A percentile compares a stretch with the other conserved stretches of the same genome.
phyloP scores from a whole-genome alignment of 176 grass and related monocot species.

The Themeda triandra region DNA sequence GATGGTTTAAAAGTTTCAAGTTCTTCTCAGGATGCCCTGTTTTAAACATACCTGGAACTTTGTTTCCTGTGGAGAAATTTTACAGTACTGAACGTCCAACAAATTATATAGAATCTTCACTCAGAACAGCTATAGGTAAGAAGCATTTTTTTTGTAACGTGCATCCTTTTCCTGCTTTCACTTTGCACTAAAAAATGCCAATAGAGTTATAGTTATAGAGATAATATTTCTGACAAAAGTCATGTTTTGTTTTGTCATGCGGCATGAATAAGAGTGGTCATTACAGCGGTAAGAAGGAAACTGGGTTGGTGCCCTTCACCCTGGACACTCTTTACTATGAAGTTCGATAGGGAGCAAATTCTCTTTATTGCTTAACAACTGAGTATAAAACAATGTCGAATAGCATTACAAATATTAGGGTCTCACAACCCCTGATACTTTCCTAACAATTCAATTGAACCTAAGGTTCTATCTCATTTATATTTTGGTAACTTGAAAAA shows the following conservation, averaged over 20 bases:
- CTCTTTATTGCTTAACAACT: neutral
- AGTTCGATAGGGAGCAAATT: neutral
- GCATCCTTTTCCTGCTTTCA: neutral
- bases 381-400: neutral
- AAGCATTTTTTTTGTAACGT: neutral
- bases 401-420: neutral
- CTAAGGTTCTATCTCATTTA: neutral
- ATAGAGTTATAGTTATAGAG: neutral
- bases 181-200: neutral
- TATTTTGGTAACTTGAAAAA: neutral
- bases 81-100: constrained; percentile 86
- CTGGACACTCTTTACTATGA: neutral
- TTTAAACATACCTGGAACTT: constrained; percentile 77
- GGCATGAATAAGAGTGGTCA: neutral
- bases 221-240: neutral
- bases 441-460: neutral
- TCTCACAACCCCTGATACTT: neutral
- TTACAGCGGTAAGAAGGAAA: constrained; percentile 12
- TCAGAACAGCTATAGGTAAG: constrained; percentile 81
- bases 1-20: constrained; percentile 90
- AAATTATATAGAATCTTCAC: constrained; percentile 94
- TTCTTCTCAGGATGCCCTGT: constrained; percentile 92
- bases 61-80: constrained; percentile 92
- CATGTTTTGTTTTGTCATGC: neutral
- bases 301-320: neutral